Base-by-base conservation (phyloP, 2,329 filamentous ascomycete genomes). In the Xylariaceae sp. region DNA sequence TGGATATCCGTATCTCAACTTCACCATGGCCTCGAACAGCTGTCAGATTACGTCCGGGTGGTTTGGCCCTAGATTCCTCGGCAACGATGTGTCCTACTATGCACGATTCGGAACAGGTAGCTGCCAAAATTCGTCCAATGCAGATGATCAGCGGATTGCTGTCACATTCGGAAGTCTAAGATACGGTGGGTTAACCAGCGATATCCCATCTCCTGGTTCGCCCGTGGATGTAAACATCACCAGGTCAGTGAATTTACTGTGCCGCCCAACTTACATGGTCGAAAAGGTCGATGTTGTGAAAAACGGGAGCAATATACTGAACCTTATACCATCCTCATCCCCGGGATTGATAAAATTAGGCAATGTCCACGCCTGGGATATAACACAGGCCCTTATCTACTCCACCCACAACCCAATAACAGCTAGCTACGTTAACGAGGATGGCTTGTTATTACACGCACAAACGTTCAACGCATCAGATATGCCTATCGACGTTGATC, bases 311-410 rank as follows among this genome's bases (percentile, higher is more conserved):
- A n/a, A 49, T 24, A 13, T 49, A n/a, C 13, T 40, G n/a, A 49
- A 35, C 6, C 2, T 49, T 6, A 33, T 26, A 4, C 35, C 26
- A 24, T 41, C 45, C 6, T 3, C 5, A 33, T 18, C 27, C 11
- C 18, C 27, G 4, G n/a, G 18, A 5, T 26, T 8, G 15, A 27
- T 2, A 27, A 24, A 2, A 18, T 20, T 49, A 9, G 27, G 18
- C 20, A 41, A 41, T 18, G 10, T 49, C 20, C 35, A 41, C 9
- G 36, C 45, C 29, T 49, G 45, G 45, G 27, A 49, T 49, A 41
- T 49, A 1, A 23, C 45, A 10, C 36, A 10, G 7, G 45, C 35
- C 6, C 13, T 40, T 32, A 13, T 49, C 20, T 13, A 18, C 6
- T 40, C 35, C n/a, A 18, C n/a, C 7, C 11, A 29, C 33, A 36